Percentiles rank a stretch among this genome's conserved stretches.
These are phyloP conservation scores for Cystobasidium sp. DNA, from an alignment of 1,284 basidiomycete genomes.

Conservation along the genomic window DNA sequence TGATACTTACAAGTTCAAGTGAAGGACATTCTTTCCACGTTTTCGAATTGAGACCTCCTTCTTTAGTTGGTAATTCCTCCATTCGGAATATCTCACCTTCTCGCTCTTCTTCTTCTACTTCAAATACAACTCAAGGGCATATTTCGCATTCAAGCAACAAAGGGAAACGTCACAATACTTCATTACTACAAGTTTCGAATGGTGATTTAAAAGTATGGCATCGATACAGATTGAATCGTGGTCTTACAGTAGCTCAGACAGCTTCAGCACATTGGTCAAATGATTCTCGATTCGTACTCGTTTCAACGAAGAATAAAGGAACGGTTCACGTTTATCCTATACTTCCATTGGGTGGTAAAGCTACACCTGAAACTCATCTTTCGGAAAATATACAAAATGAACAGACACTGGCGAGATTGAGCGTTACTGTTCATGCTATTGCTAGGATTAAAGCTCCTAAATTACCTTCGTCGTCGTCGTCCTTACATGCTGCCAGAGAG, in stretches of 20 bases:
- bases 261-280: constrained; percentile 65
- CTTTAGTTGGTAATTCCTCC: constrained; percentile 45
- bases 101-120: neutral
- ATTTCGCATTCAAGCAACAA: too few relatives aligned
- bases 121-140: neutral
- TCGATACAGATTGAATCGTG: constrained; percentile 71
- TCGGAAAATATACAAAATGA: constrained; percentile 15
- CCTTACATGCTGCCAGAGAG: neutral
- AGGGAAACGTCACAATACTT: too few relatives aligned
- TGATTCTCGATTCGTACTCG: constrained; percentile 72
- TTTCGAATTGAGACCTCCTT: constrained; percentile 60
- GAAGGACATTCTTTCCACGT: constrained; percentile 69
- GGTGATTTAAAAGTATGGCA: constrained; percentile 63
- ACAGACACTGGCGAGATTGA: constrained; percentile 1
- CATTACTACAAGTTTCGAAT: neutral
- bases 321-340: constrained; percentile 71
- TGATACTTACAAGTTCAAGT: constrained; percentile 64
- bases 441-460: constrained; percentile 22
- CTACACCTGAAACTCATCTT: constrained; percentile 51
- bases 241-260: constrained; percentile 70
- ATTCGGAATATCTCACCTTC: neutral
- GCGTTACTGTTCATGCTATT: constrained; percentile 14
- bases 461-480: neutral
- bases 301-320: constrained; percentile 63
- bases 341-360: constrained; percentile 73